These are phyloP conservation scores for Phytophthora syringae DNA, from an alignment of 352 stramenopile species.

Conservation along the genomic window DNA sequence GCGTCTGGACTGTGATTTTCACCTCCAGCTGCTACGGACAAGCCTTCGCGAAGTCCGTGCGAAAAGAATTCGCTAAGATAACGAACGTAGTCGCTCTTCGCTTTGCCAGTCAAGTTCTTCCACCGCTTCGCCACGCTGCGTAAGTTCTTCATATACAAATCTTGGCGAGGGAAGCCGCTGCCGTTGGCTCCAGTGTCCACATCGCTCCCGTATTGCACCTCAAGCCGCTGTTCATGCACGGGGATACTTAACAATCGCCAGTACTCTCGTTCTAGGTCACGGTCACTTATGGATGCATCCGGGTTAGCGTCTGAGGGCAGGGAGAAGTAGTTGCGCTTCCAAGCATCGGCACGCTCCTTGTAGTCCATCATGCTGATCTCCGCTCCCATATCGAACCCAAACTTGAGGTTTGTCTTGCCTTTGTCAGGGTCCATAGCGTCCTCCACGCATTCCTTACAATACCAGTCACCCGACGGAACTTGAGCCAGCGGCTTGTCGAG, in stretches of 20 bases:
- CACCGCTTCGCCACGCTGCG: conserved; percentile 58
- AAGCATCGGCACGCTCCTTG: conserved; percentile 83
- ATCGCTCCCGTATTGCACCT: conserved; percentile 94
- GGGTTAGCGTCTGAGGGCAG: conserved; percentile 37
- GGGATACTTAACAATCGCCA: conserved; percentile 88
- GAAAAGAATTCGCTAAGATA: conserved; percentile 61
- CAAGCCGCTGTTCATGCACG: conserved; percentile 75
- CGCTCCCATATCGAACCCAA: conserved; percentile 84
- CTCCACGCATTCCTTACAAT: conserved; percentile 72
- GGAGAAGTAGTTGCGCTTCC: conserved; percentile 83
- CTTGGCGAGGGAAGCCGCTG: conserved; percentile 84
- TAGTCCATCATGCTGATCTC: conserved; percentile 86
- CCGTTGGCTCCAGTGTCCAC: conserved; percentile 88
- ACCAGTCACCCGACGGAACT: conserved; percentile 82
- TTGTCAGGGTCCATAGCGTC: conserved; percentile 53
- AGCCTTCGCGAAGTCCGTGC: conserved; percentile 47
- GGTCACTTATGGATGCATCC: conserved; percentile 58
- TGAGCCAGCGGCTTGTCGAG: conserved; percentile 58
- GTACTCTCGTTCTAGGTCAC: conserved; percentile 88
- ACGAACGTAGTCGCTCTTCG: conserved; percentile 37
- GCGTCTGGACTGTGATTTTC: conserved; percentile 22
- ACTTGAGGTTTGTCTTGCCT: conserved; percentile 62
- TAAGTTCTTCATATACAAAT: conserved; percentile 63
- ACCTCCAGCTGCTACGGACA: conserved; percentile 25
- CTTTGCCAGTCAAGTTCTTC: conserved; percentile 50